Conservation (phyloP, 345 rosid genomes). For the Lagerstroemia speciosa region DNA sequence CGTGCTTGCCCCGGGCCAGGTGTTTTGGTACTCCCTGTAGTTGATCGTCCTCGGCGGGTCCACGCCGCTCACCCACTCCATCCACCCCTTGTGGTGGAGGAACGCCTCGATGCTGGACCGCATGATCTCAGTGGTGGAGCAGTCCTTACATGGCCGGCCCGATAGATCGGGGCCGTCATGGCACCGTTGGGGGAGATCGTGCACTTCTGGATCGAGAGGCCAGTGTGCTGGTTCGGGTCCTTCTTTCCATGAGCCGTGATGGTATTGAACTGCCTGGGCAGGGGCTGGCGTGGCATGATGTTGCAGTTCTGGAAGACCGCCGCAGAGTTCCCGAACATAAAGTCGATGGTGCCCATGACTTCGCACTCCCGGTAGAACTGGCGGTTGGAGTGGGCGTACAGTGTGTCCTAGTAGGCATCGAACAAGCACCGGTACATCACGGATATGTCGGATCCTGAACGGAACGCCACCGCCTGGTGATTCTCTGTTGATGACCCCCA, state of each 20-base stretch:
- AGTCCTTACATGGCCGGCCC: slow-evolving; percentile 81
- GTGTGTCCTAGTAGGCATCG: slow-evolving; percentile 70
- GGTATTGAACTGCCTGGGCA: slow-evolving; percentile 56
- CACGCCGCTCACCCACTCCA: slow-evolving; percentile 44
- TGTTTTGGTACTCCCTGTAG: slow-evolving; percentile 62
- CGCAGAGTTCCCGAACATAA: slow-evolving; percentile 73
- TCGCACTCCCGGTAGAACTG: slow-evolving; percentile 76
- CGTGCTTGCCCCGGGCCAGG: slow-evolving; percentile 42
- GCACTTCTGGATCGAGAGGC: slow-evolving; percentile 61
- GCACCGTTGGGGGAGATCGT: slow-evolving; percentile 18
- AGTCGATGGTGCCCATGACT: slow-evolving; percentile 73
- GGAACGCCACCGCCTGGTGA: slow-evolving; percentile 81
- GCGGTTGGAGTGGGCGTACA: slow-evolving; percentile 70
- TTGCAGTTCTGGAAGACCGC: slow-evolving; percentile 62
- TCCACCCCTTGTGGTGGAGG: slow-evolving; percentile 58
- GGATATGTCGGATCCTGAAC: slow-evolving; percentile 62
- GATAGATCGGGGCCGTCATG: slow-evolving; percentile 47
- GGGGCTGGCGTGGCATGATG: slow-evolving; percentile 63
- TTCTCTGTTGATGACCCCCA: slow-evolving; percentile 53
- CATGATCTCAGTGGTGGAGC: slow-evolving; percentile 65
- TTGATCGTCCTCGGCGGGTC: slow-evolving; percentile 61
- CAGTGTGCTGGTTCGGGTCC: slow-evolving; percentile 57
- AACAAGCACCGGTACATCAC: slow-evolving; percentile 47
- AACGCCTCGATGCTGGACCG: slow-evolving; percentile 43
- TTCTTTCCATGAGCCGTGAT: slow-evolving; percentile 86